Percentiles rank a stretch among this genome's conserved stretches.
These are phyloP conservation scores for Panellus pusillus DNA, from an alignment of 768 basidiomycete species.

Conservation along the genomic window DNA sequence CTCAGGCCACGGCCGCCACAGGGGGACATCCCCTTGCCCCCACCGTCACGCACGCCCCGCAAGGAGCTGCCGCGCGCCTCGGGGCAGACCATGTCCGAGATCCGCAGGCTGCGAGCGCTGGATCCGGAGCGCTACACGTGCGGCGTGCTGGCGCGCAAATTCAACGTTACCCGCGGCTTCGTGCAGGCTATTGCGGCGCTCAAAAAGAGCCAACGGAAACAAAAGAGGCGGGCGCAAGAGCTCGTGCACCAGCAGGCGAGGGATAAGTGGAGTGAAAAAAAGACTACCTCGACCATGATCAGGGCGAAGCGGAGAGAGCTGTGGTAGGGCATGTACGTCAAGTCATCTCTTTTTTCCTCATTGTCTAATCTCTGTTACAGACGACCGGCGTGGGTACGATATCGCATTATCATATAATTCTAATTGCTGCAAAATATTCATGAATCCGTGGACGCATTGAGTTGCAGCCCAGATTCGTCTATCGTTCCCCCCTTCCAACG, in stretches of 20 bases:
- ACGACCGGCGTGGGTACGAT: too few species aligned
- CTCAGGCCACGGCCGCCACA: conserved; percentile 42
- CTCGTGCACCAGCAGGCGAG: conserved; percentile 45
- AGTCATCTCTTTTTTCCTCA: not conserved
- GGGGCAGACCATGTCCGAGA: conserved; percentile 52
- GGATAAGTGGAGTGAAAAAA: conserved; percentile 72
- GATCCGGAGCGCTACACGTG: conserved; percentile 64
- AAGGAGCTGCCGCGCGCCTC: conserved; percentile 43
- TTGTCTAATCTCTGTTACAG: not conserved
- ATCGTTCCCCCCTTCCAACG: conserved; percentile 50
- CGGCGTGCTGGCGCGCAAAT: conserved; percentile 69
- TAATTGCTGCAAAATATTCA: conserved; percentile 23
- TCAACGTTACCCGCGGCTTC: conserved; percentile 69
- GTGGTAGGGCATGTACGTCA: conserved; percentile 50
- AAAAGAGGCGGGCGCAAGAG: conserved; percentile 44
- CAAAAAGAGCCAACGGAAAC: conserved; percentile 47
- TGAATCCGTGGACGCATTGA: conserved; percentile 40
- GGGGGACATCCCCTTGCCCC: conserved; percentile 41
- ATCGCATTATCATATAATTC: not conserved
- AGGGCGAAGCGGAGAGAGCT: conserved; percentile 64
- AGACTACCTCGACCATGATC: conserved; percentile 61
- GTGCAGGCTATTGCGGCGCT: conserved; percentile 66
- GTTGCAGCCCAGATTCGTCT: conserved; percentile 16
- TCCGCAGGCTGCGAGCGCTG: conserved; percentile 55
- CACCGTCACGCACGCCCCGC: conserved; percentile 43